Conservation (phyloP, 2,329 filamentous ascomycete species). For the Phaeosphaeria sp. region DNA sequence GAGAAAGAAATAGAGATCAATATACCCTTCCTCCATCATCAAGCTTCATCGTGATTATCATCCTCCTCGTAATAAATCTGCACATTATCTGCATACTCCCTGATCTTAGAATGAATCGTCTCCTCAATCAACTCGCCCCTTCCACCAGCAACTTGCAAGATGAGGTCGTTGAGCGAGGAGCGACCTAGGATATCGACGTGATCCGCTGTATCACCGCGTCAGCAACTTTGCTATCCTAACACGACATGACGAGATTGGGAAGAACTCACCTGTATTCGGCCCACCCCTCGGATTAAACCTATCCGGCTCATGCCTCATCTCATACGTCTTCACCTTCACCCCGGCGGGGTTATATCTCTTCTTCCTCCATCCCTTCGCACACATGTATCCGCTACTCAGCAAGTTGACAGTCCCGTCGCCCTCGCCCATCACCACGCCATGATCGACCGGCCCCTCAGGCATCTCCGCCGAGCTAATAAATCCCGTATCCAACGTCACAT, state of each 20-base stretch:
- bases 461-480: slow-evolving; percentile 48
- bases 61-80: slow-evolving; percentile 19
- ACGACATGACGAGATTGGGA: too few species aligned
- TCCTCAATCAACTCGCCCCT: slow-evolving; percentile 80
- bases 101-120: slow-evolving; percentile 80
- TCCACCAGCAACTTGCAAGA: slow-evolving; percentile 85
- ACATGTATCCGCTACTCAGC: slow-evolving; percentile 96
- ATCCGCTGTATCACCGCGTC: too few species aligned
- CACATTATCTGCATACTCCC: slow-evolving; percentile 71
- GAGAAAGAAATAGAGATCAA: background rate
- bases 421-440: slow-evolving; percentile 93
- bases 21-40: background rate
- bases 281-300: slow-evolving; percentile 82
- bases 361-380: slow-evolving; percentile 90
- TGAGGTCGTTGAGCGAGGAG: slow-evolving; percentile 87
- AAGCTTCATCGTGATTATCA: background rate
- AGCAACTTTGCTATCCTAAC: too few species aligned
- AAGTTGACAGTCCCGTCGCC: slow-evolving; percentile 95
- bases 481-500: slow-evolving; percentile 62
- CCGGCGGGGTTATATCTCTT: slow-evolving; percentile 91
- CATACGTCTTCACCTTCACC: slow-evolving; percentile 80
- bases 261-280: slow-evolving; percentile 64
- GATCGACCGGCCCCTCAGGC: slow-evolving; percentile 64
- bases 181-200: slow-evolving; percentile 96
- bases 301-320: slow-evolving; percentile 97